Conservation (phyloP, 768 basidiomycete genomes). For the Pisolithus tinctorius region DNA sequence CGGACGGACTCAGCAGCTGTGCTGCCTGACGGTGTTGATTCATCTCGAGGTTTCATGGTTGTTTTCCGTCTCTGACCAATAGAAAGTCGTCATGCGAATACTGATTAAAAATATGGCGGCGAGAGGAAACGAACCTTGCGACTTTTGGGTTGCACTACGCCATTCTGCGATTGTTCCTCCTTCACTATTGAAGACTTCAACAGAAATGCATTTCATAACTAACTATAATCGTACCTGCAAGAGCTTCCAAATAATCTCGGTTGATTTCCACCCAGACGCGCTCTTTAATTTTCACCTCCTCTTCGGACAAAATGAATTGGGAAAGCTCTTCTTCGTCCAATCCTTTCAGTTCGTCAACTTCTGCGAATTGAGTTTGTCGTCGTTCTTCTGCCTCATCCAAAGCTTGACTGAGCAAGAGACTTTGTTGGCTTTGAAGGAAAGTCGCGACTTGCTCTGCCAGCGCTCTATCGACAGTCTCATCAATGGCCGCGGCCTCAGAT, state of each 20-base stretch:
- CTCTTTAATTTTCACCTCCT: slow-evolving; percentile 81
- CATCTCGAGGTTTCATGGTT: slow-evolving; percentile 60
- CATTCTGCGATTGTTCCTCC: slow-evolving; percentile 46
- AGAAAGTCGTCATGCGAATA: slow-evolving; percentile 4
- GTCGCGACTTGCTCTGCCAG: slow-evolving; percentile 66
- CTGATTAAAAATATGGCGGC: slow-evolving; percentile 24
- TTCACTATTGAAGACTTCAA: slow-evolving; percentile 57
- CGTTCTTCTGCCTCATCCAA: slow-evolving; percentile 63
- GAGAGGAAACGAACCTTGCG: slow-evolving; percentile 68
- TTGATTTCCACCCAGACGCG: slow-evolving; percentile 94
- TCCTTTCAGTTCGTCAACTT: slow-evolving; percentile 57
- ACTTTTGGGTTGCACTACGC: slow-evolving; percentile 42
- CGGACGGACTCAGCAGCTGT: slow-evolving; percentile 30
- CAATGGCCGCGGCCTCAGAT: slow-evolving; percentile 35
- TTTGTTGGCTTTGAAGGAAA: slow-evolving; percentile 57
- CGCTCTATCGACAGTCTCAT: slow-evolving; percentile 54
- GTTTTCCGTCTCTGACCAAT: slow-evolving; percentile 60
- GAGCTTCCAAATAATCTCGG: slow-evolving; percentile 79
- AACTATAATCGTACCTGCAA: slow-evolving; percentile 51
- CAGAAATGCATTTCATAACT: slow-evolving; percentile 26
- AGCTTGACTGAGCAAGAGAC: slow-evolving; percentile 50
- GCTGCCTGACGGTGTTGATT: slow-evolving; percentile 44
- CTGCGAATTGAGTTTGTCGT: slow-evolving; percentile 44
- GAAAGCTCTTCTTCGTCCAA: slow-evolving; percentile 92
- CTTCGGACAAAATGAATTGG: slow-evolving; percentile 66